These are phyloP conservation scores for Neocucurbitaria cava DNA, from an alignment of 2,329 filamentous ascomycete species.

Conservation along the genomic window DNA sequence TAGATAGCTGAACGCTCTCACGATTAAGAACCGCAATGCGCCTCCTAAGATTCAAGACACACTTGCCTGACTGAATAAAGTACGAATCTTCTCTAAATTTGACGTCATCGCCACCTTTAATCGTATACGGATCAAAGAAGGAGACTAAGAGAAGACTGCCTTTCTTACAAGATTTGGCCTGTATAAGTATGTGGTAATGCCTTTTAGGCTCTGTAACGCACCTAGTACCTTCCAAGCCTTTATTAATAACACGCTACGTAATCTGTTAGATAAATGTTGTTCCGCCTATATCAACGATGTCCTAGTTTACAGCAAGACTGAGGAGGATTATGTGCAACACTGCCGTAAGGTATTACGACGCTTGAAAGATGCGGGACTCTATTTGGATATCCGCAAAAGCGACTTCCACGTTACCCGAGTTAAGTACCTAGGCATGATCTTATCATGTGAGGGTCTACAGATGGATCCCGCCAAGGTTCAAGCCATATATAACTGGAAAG, in stretches of 20 bases:
- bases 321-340: conserved; percentile 1
- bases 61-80: conserved; percentile 6
- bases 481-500: conserved; percentile 25
- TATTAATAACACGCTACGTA: conserved; percentile 7
- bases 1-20: conserved; percentile 2
- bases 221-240: conserved; percentile 7
- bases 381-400: conserved; percentile 8
- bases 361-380: background rate
- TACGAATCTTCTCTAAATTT: conserved; percentile 11
- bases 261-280: background rate
- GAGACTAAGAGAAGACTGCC: conserved; percentile 14
- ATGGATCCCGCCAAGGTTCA: conserved; percentile 15
- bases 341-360: background rate
- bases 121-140: conserved; percentile 8
- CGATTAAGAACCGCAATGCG: conserved; percentile 12
- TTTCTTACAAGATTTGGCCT: conserved; percentile 8
- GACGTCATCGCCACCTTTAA: conserved; percentile 13
- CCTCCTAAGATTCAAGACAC: conserved; percentile 15
- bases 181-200: conserved; percentile 12
- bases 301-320: background rate
- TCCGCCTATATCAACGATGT: background rate
- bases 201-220: conserved; percentile 5
- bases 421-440: conserved; percentile 12
- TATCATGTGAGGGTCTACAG: background rate
- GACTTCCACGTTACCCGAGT: too few species aligned